Percentiles rank a stretch among this genome's conserved stretches.
Evolutionary conservation across 2,329 filamentous ascomycete species (phyloP).

Genomic region (Neurospora sp.): DNA sequence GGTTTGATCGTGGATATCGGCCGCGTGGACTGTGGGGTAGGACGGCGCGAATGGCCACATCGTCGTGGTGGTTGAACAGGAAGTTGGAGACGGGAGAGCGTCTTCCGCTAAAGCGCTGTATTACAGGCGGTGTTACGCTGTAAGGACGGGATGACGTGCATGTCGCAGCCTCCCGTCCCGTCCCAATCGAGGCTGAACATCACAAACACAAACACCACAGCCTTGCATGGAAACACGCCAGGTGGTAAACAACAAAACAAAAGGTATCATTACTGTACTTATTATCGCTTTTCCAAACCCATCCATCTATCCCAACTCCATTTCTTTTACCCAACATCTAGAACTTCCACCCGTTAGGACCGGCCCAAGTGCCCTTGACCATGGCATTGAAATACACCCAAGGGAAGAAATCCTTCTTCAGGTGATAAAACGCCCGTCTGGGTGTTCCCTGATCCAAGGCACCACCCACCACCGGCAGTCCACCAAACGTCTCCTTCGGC

Average conservation of each 20-base stretch:
- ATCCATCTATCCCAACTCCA: neutral
- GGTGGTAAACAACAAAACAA: neutral
- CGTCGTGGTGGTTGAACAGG: neutral
- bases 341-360: constrained; percentile 18
- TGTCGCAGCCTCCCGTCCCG: neutral
- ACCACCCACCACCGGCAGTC: constrained; percentile 12
- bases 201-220: neutral
- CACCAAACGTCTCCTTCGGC: constrained; percentile 34
- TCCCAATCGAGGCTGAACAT: neutral
- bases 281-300: neutral
- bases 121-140: neutral
- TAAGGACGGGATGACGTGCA: neutral
- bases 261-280: neutral
- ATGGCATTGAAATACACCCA: constrained; percentile 22
- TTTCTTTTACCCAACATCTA: neutral
- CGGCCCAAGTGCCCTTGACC: constrained; percentile 24
- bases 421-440: constrained; percentile 27
- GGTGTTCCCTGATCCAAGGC: constrained; percentile 29
- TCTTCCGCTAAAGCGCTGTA: neutral
- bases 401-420: constrained; percentile 36
- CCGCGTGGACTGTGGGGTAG: constrained; percentile 17
- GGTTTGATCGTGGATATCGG: constrained; percentile 17
- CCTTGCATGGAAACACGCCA: neutral
- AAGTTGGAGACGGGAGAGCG: neutral
- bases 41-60: constrained; percentile 19